Evolutionary conservation across 768 basidiomycete species (phyloP).

Genomic region (Termitomyces sp.): DNA sequence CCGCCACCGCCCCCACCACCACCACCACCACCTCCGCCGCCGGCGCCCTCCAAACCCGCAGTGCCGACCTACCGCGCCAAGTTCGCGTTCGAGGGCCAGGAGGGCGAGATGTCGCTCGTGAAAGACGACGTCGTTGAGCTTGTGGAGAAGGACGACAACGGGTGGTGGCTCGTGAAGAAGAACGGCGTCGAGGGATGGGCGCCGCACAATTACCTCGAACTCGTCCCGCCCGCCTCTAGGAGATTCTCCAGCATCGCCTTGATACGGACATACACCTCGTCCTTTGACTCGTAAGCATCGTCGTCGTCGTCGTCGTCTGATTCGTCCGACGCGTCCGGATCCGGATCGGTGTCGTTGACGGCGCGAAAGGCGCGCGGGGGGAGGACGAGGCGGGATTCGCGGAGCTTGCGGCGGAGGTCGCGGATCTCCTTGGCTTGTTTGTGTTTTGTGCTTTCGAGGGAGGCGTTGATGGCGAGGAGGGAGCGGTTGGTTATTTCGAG

Average conservation of each 20-base stretch:
- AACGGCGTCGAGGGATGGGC: conserved; percentile 87
- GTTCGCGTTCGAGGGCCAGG: conserved; percentile 90
- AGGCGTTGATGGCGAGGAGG: conserved; percentile 78
- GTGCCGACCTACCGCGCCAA: conserved; percentile 81
- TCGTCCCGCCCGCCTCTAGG: conserved; percentile 63
- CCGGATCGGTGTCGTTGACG: conserved; percentile 47
- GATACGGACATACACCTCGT: conserved; percentile 61
- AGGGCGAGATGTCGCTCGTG: conserved; percentile 83
- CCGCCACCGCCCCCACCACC: conserved; percentile 30
- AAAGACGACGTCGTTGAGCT: conserved; percentile 94
- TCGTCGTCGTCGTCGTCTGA: conserved; percentile 22
- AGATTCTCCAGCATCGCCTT: conserved; percentile 61
- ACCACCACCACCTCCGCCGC: conserved; percentile 43
- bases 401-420: conserved; percentile 75
- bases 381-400: conserved; percentile 76
- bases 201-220: conserved; percentile 89
- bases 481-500: conserved; percentile 89
- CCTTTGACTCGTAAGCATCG: conserved; percentile 33
- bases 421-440: conserved; percentile 83
- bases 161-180: conserved; percentile 97
- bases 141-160: conserved; percentile 89
- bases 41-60: conserved; percentile 59
- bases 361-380: conserved; percentile 62
- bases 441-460: conserved; percentile 77
- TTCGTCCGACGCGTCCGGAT: conserved; percentile 19